Evolutionary conservation across 805 yeast species (phyloP).

Genomic region (Candida cerambycidarum): DNA sequence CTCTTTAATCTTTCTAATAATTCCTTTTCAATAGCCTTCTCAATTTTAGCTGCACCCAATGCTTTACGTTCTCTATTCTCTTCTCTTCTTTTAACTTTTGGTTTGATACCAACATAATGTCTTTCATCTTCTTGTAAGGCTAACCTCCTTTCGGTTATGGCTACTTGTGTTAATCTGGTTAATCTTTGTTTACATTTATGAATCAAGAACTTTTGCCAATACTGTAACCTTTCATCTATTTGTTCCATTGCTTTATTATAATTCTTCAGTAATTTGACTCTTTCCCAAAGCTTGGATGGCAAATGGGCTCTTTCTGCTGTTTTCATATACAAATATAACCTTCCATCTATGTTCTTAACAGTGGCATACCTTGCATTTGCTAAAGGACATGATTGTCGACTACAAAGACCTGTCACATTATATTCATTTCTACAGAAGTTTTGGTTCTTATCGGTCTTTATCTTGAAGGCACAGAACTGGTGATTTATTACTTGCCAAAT

Average conservation of each 20-base stretch:
- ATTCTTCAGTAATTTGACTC: constrained; percentile 86
- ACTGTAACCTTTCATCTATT: constrained; percentile 79
- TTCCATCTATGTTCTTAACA: constrained; percentile 76
- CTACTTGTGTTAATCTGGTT: constrained; percentile 92
- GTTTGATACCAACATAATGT: constrained; percentile 87
- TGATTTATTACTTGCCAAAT: constrained; percentile 97
- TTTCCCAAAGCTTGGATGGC: constrained; percentile 93
- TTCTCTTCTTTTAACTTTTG: constrained; percentile 93
- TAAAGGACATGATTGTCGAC: constrained; percentile 91
- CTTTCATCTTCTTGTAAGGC: constrained; percentile 91
- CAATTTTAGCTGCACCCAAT: constrained; percentile 92
- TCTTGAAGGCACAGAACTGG: constrained; percentile 92
- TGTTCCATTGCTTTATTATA: constrained; percentile 86
- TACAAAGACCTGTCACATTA: constrained; percentile 92
- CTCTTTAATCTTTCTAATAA: constrained; percentile 90
- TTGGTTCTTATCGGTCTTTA: constrained; percentile 85
- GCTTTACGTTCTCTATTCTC: constrained; percentile 95
- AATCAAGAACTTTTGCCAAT: constrained; percentile 90
- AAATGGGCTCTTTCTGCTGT: constrained; percentile 97
- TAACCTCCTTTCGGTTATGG: constrained; percentile 89
- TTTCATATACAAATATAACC: constrained; percentile 85
- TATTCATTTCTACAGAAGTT: constrained; percentile 94
- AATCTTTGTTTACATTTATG: constrained; percentile 96
- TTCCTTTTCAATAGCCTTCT: constrained; percentile 94
- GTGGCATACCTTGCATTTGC: constrained; percentile 94